Evolutionary conservation across 129 eudicot genomes (phyloP), one percentile per base, ranked within the genome.

Genomic region (Flaveria bidentis): DNA sequence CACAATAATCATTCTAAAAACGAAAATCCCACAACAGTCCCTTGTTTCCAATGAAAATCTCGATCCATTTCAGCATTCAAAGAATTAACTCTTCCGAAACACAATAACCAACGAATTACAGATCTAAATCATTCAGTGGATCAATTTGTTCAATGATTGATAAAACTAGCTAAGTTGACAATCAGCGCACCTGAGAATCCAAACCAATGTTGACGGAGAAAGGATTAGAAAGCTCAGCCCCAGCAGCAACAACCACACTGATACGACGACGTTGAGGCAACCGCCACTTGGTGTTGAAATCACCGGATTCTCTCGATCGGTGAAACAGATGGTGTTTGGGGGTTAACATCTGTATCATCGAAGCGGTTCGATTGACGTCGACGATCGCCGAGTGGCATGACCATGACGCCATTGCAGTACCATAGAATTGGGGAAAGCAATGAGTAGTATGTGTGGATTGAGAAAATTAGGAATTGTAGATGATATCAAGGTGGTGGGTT

Each of bases 101-200:
- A 58, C 47, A 51, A 50, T 63, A 49, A 44, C 36, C 49, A 39
- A 49, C 64, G 14, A 49, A 45, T 42, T 47, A 69, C 52, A 46
- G 71, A 78, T 70, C 62, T 15, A 52, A 76, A 67, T 56, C 62
- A 9, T 20, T 25, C 76, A 26, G 16, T 10, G 9, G 57, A 39
- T 41, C 4, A 20, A 7, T 2, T 4, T 12, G 17, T 72, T 53
- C 2, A 33, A 25, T 13, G 12, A 28, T 8, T 11, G 57, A 18
- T 56, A 52, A 33, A 15, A 16, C 14, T 0, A 50, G 10, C 30
- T 15, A 17, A 73, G 68, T 6, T 33, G 44, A 20, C 16, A 39
- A 52, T 50, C 57, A n/a, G n/a, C n/a, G 62, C 28, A 81, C 98
- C 94, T 85, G 85, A 79, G 97, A 90, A 76, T 93, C 96, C 75